These are phyloP conservation scores for Platanthera guangdongensis DNA, from an alignment of 106 monocot genomes.

Conservation along the genomic window DNA sequence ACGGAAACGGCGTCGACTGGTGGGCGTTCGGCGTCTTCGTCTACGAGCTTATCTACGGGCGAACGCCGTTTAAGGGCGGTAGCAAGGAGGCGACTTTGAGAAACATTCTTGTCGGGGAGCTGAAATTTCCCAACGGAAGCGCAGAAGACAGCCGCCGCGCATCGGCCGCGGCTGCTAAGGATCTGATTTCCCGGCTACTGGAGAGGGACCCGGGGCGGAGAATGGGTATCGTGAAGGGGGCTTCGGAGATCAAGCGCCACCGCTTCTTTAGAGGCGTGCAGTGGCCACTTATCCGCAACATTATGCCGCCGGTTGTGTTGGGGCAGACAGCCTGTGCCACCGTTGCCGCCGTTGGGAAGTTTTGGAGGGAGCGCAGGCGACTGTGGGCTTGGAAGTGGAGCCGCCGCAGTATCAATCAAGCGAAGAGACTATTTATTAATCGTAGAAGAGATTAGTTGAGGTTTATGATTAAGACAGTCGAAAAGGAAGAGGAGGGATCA, in stretches of 20 bases:
- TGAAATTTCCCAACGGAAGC: slow-evolving; percentile 38
- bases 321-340: slow-evolving; percentile 2
- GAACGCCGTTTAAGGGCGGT: slow-evolving; percentile 73
- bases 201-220: slow-evolving; percentile 45
- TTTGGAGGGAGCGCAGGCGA: slow-evolving; percentile 4
- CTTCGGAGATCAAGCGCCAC: slow-evolving; percentile 75
- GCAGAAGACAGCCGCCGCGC: neutral
- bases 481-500: too few relatives aligned
- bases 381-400: slow-evolving; percentile 14
- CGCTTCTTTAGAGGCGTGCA: slow-evolving; percentile 50
- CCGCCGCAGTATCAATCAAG: neutral
- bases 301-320: slow-evolving; percentile 31
- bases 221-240: slow-evolving; percentile 47
- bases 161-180: slow-evolving; percentile 28
- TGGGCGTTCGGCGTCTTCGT: slow-evolving; percentile 91
- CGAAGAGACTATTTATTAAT: neutral
- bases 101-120: slow-evolving; percentile 43
- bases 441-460: neutral
- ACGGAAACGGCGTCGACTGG: slow-evolving; percentile 84
- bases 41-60: slow-evolving; percentile 78
- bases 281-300: slow-evolving; percentile 55
- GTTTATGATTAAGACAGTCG: too few relatives aligned
- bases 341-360: neutral
- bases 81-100: slow-evolving; percentile 62
- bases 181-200: slow-evolving; percentile 49